Conservation (phyloP, 306 rosid species). For the Prunus fruticosa region DNA sequence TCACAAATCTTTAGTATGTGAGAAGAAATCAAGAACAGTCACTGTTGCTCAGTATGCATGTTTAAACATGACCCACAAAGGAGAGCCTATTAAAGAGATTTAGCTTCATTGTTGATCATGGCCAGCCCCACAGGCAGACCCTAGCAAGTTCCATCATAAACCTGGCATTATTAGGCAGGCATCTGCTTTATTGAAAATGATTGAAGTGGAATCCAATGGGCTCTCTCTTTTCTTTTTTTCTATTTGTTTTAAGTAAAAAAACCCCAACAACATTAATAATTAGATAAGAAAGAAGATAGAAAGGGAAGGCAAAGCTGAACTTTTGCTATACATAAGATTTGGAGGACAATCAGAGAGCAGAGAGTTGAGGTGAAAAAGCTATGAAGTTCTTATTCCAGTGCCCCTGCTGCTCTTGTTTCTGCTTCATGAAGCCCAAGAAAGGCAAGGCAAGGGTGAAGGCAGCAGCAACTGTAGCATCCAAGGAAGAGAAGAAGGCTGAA, state of each 20-base stretch:
- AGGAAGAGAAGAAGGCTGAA: constrained; percentile 22
- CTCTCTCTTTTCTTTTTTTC: not conserved
- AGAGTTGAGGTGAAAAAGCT: constrained; percentile 9
- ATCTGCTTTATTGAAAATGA: constrained; percentile 47
- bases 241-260: not conserved
- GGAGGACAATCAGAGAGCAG: not conserved
- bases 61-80: constrained; percentile 34
- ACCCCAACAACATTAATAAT: not conserved
- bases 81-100: not conserved
- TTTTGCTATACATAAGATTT: not conserved
- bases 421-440: constrained; percentile 71
- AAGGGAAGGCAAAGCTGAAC: not conserved
- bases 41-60: constrained; percentile 7
- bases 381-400: constrained; percentile 72
- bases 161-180: constrained; percentile 37
- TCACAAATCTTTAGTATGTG: constrained; percentile 5
- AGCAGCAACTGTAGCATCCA: not conserved
- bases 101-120: constrained; percentile 10
- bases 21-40: constrained; percentile 24
- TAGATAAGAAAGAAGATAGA: constrained; percentile 22
- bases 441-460: constrained; percentile 48
- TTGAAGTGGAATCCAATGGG: constrained; percentile 54
- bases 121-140: not conserved
- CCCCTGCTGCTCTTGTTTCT: constrained; percentile 62
- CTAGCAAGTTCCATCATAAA: constrained; percentile 25